These are phyloP conservation scores for Deuterostichococcus epilithicus DNA, from an alignment of 139 green algal genomes.

Conservation along the genomic window DNA sequence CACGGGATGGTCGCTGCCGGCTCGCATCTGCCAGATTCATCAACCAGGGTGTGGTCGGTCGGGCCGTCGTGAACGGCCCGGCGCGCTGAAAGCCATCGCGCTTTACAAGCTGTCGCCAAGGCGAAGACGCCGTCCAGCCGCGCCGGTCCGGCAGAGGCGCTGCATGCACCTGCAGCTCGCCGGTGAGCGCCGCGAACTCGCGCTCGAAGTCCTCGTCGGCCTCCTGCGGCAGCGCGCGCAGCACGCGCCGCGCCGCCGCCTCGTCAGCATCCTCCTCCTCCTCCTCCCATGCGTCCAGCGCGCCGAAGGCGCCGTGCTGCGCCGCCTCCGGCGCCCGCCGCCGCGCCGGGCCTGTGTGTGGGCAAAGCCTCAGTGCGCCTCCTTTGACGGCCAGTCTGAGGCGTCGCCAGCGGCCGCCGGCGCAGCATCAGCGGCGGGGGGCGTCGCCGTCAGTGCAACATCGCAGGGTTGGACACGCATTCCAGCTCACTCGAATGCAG, in stretches of 20 bases:
- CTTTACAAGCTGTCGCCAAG: not conserved
- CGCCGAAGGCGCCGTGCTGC: not conserved
- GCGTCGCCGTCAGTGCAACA: no score
- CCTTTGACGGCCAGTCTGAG: no score
- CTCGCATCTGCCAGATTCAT: no score
- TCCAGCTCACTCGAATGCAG: no score
- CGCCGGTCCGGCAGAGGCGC: not conserved
- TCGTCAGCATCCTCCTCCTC: constrained; percentile 26
- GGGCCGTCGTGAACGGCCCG: not conserved
- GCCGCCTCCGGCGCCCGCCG: not conserved
- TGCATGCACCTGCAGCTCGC: constrained; percentile 22
- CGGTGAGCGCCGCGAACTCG: constrained; percentile 53
- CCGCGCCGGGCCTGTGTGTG: not conserved
- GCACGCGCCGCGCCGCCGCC: not conserved
- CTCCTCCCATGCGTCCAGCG: not conserved
- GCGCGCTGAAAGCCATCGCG: not conserved
- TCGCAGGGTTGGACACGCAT: no score
- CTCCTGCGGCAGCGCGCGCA: constrained; percentile 19
- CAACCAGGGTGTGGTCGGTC: not conserved
- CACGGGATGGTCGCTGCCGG: no score
- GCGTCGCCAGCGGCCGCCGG: no score
- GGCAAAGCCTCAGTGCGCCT: no score
- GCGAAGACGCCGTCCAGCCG: not conserved
- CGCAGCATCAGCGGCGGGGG: no score
- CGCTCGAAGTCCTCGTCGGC: constrained; percentile 71